Base-by-base conservation (phyloP, 805 yeast genomes). In the Wickerhamiella domercqiae region DNA sequence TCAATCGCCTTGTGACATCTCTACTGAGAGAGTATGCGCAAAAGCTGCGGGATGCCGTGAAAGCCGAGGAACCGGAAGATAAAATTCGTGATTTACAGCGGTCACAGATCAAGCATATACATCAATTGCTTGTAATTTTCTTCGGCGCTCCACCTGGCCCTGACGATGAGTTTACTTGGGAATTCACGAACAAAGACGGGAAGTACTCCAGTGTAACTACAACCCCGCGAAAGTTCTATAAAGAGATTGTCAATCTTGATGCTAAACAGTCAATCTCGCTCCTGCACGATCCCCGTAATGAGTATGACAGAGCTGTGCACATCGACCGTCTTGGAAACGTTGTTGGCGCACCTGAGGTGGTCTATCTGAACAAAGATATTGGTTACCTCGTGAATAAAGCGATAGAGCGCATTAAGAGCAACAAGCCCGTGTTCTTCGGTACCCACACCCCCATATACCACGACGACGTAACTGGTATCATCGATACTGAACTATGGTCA, bases 361-460 rank as follows among this genome's bases (percentile, higher is more conserved):
- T 69, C 33, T 82, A 82, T 53, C 66, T 82, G 49, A 82, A 82
- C 55, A 63, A 73, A 38, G 75, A 73, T 30, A 68, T 75, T 41
- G 68, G 68, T 14, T 61, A 61, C 6, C 61, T 82, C 39, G 71
- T 82, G 32, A 50, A 64, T 22, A 64, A 74, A 35, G 79, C 81
- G 21, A 71, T 80, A 28, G 67, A 70, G 49, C 71, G 82, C 59
- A 68, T 82, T 52, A 68, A 76, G 59, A 65, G 63, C 43, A 75
- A 79, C 58, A 78, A 78, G 61, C 78, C 93, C 0, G 81, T 83
- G 5, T 83, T 82, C 63, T 83, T 82, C 52, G 94, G 94, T 9
- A 75, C 86, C 14, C 93, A 82, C 56, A 81, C 86, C n/a, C 90
- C 87, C 18, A 75, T 78, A 54, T 82, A 65, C 59, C 69, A 67